Conservation (phyloP, 2,329 filamentous ascomycete species). For the Sclerotinia nivalis region DNA sequence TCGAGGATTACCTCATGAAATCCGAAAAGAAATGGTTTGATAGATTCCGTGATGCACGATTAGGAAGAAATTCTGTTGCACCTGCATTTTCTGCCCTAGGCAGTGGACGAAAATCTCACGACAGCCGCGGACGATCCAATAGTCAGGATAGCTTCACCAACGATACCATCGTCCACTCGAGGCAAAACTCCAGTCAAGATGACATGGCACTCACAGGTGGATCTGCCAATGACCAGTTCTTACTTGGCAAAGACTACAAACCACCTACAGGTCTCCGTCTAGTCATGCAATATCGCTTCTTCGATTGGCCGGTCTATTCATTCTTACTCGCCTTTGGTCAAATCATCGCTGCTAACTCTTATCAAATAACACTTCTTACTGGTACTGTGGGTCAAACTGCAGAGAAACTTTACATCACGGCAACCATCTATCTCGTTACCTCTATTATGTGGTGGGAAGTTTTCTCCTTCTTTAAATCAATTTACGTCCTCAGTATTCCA, state of each 20-base stretch:
- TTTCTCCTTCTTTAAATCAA: slow-evolving; percentile 58
- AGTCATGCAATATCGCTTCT: slow-evolving; percentile 56
- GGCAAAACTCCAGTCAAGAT: slow-evolving; percentile 23
- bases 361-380: slow-evolving; percentile 67
- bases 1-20: slow-evolving; percentile 64
- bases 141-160: slow-evolving; percentile 17
- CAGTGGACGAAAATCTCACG: slow-evolving; percentile 47
- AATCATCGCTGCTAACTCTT: slow-evolving; percentile 65
- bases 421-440: slow-evolving; percentile 57
- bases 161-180: slow-evolving; percentile 21
- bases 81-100: slow-evolving; percentile 13
- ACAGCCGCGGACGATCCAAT: slow-evolving; percentile 18
- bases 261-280: slow-evolving; percentile 57
- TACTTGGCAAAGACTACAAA: slow-evolving; percentile 52
- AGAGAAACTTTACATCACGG: slow-evolving; percentile 60
- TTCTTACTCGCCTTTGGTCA: slow-evolving; percentile 60
- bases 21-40: slow-evolving; percentile 68
- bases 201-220: slow-evolving; percentile 17
- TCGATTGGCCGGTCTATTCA: slow-evolving; percentile 65
- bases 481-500: slow-evolving; percentile 49
- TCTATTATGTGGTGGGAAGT: slow-evolving; percentile 64
- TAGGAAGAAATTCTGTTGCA: background rate
- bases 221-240: slow-evolving; percentile 46
- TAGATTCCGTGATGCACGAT: slow-evolving; percentile 48
- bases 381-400: slow-evolving; percentile 62